Evolutionary conservation across 805 yeast genomes (phyloP).

Genomic region (Debaryomyces castellii): DNA sequence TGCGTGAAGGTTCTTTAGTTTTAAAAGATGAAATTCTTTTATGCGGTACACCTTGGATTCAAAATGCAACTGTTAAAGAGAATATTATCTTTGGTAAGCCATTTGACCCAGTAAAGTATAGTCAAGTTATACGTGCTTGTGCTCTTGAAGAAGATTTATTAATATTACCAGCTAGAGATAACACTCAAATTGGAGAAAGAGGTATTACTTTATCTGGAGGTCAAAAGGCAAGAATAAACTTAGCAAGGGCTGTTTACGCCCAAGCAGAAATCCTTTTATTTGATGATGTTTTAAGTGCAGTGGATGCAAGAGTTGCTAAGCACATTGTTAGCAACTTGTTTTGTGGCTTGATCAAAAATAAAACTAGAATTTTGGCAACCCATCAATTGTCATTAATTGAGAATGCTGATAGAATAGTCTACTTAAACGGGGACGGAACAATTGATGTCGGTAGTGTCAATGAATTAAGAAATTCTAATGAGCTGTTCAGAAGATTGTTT

Average conservation of each 20-base stretch:
- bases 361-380: constrained; percentile 41
- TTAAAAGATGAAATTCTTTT: constrained; percentile 31
- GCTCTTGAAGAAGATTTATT: constrained; percentile 39
- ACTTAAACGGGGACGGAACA: constrained; percentile 41
- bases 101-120: constrained; percentile 28
- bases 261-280: constrained; percentile 32
- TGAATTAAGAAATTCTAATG: constrained; percentile 35
- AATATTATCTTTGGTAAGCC: constrained; percentile 39
- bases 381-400: constrained; percentile 42
- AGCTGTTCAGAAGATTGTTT: constrained; percentile 51
- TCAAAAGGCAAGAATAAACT: constrained; percentile 44
- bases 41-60: constrained; percentile 44
- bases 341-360: constrained; percentile 29
- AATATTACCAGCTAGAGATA: constrained; percentile 34
- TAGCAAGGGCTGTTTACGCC: constrained; percentile 44
- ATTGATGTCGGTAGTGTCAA: constrained; percentile 36
- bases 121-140: constrained; percentile 34
- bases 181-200: constrained; percentile 45
- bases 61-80: constrained; percentile 40
- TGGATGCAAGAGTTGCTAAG: constrained; percentile 43
- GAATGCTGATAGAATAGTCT: constrained; percentile 38
- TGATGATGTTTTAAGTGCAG: constrained; percentile 47
- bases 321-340: constrained; percentile 38
- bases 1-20: constrained; percentile 21
- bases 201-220: constrained; percentile 47